phyloP scores from a whole-genome alignment of 257 asterid species.

The Gentiana straminea region DNA sequence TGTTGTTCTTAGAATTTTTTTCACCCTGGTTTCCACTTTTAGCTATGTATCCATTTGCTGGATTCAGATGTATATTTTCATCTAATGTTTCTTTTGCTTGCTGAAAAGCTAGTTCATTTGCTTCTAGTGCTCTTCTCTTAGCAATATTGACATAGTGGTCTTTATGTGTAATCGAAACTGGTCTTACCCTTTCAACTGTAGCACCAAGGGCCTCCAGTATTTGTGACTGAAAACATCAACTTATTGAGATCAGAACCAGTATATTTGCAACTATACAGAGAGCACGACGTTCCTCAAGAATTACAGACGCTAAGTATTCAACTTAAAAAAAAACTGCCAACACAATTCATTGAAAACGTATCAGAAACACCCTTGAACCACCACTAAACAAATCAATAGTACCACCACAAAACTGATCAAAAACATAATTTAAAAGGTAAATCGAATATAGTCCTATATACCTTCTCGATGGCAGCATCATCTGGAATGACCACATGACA shows the following conservation, averaged over 20 bases:
- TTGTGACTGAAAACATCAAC: constrained; percentile 55
- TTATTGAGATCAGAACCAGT: background rate
- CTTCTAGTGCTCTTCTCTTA: constrained; percentile 79
- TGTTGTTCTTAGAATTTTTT: constrained; percentile 21
- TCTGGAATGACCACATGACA: constrained; percentile 97
- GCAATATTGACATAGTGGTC: constrained; percentile 95
- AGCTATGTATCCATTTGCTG: constrained; percentile 15
- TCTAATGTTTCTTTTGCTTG: constrained; percentile 14
- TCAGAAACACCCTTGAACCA: background rate
- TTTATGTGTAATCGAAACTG: constrained; percentile 85
- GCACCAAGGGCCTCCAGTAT: constrained; percentile 93
- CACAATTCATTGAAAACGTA: background rate
- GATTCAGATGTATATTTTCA: constrained; percentile 15
- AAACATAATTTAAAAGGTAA: background rate
- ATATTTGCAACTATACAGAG: background rate
- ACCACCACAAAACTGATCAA: background rate
- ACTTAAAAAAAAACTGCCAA: background rate
- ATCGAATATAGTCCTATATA: background rate
- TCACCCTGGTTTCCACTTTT: constrained; percentile 21
- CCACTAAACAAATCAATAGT: background rate
- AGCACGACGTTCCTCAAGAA: background rate
- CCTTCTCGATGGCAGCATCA: constrained; percentile 97
- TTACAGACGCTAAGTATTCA: background rate
- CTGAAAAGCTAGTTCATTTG: constrained; percentile 44
- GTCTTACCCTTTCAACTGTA: constrained; percentile 90